phyloP scores from a whole-genome alignment of 1,139 yeast genomes.

The Lodderomyces pseudojiufengensis region DNA sequence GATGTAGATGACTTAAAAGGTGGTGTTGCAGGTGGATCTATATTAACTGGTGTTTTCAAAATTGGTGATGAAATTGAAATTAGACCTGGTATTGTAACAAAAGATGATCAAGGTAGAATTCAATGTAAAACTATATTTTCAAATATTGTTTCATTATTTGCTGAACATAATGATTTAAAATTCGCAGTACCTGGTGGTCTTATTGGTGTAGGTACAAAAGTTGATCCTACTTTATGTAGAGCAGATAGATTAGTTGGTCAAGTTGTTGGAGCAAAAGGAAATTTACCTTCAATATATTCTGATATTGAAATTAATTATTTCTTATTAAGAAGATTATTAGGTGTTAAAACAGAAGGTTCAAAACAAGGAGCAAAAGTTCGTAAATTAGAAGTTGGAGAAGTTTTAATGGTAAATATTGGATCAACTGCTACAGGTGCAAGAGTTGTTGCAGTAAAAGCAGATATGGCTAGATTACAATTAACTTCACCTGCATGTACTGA shows the following conservation, averaged over 20 bases:
- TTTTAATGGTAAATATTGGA: conserved; percentile 98
- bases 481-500: conserved; percentile 99
- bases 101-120: conserved; percentile 87
- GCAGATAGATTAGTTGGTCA: conserved; percentile 99
- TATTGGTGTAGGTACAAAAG: conserved; percentile 99
- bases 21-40: conserved; percentile 99
- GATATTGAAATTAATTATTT: conserved; percentile 97
- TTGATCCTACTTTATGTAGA: conserved; percentile 97
- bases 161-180: conserved; percentile 95
- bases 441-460: conserved; percentile 96
- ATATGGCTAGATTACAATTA: conserved; percentile 96
- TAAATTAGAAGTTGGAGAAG: conserved; percentile 91
- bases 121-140: conserved; percentile 96
- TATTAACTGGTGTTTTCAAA: conserved; percentile 93
- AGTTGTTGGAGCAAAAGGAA: conserved; percentile 96
- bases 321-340: conserved; percentile 91
- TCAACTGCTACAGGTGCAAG: conserved; percentile 99
- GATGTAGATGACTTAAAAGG: conserved; percentile 97
- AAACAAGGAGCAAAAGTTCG: conserved; percentile 92
- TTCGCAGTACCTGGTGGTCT: conserved; percentile 99
- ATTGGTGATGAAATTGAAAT: conserved; percentile 98
- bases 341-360: conserved; percentile 98
- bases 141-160: conserved; percentile 87
- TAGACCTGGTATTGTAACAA: conserved; percentile 97
- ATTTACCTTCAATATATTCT: conserved; percentile 91